Conservation (phyloP, 2,329 filamentous ascomycete genomes). For the Curvularia sp. region DNA sequence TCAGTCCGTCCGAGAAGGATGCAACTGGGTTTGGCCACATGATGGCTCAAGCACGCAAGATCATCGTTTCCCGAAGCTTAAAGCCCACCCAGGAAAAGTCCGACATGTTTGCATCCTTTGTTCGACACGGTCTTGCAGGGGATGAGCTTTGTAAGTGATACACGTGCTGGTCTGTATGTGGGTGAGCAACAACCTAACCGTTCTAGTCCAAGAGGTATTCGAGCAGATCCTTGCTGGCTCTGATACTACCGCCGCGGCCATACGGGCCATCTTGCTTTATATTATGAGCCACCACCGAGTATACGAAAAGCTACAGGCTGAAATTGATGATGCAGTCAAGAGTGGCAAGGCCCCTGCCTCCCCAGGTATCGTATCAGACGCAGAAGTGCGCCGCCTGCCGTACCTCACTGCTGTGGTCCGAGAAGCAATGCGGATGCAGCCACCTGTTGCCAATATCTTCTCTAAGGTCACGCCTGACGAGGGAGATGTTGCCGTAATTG, state of each 20-base stretch:
- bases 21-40: slow-evolving; percentile 40
- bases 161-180: not conserved
- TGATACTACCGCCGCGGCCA: slow-evolving; percentile 64
- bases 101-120: slow-evolving; percentile 64
- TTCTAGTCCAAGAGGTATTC: slow-evolving; percentile 51
- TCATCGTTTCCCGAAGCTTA: slow-evolving; percentile 54
- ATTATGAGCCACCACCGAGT: slow-evolving; percentile 60
- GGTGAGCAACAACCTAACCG: not conserved
- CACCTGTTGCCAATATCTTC: slow-evolving; percentile 48
- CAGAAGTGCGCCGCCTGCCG: slow-evolving; percentile 51
- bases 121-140: slow-evolving; percentile 54
- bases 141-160: slow-evolving; percentile 46
- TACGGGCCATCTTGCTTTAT: slow-evolving; percentile 62
- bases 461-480: slow-evolving; percentile 40
- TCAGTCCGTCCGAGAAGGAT: slow-evolving; percentile 50
- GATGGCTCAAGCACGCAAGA: slow-evolving; percentile 43
- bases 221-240: slow-evolving; percentile 63
- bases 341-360: slow-evolving; percentile 45
- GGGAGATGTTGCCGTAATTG: slow-evolving; percentile 44
- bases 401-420: slow-evolving; percentile 59
- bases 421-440: slow-evolving; percentile 57
- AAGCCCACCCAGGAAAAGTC: slow-evolving; percentile 52
- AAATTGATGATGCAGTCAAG: slow-evolving; percentile 55
- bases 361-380: slow-evolving; percentile 57
- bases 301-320: slow-evolving; percentile 55